Evolutionary conservation across 192 early-diverging fungal genomes (phyloP), one percentile per base, ranked within the genome.

Genomic region (Geranomyces michiganensis): DNA sequence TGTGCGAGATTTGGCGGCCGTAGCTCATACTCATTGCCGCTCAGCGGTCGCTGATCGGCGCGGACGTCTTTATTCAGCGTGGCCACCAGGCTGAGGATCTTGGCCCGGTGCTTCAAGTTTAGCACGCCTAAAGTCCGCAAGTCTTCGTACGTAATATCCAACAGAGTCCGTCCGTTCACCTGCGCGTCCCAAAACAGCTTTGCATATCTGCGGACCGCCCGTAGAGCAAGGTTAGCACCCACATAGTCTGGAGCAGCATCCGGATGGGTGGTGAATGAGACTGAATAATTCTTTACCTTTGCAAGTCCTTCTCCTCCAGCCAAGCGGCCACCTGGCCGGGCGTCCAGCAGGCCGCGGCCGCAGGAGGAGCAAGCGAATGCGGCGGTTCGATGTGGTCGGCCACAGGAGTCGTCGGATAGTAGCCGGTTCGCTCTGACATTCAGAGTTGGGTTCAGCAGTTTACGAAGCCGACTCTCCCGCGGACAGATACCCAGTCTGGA

Each of bases 281-380:
- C 9, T 12, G 24, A 24, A 9, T 24, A 56, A n/a, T 24, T 9
- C 51, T 26, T 60, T 32, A 60, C 58, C 58, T 60, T 6, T 60
- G 22, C 58, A 68, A 56, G 21, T 41, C 66, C n/a, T 24, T 31
- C 33, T 3, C 29, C 47, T 56, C 66, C 47, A 68, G 17, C 66
- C 66, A 68, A 17, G 43, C 19, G 5, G 66, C 66, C 17, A 68
- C 66, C 15, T 36, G 21, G 7, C 13, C 7, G 30, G 43, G 27
- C n/a, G 0, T 55, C 66, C 66, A 68, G 15, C 14, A 56, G 24
- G 51, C 51, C 4, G 51, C 51, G 17, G 51, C 51, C 8, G 36
- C 36, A 41, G 36, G 36, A 7, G 36, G 3, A 41, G 36, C 36
- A 10, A 10, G 36, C 36, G 36, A 41, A 10, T 10, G 36, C 36